A percentile compares a stretch with the other conserved stretches of the same genome.
phyloP scores from a whole-genome alignment of 441 rosid genomes.

The Pelargonium myrrhifolium region DNA sequence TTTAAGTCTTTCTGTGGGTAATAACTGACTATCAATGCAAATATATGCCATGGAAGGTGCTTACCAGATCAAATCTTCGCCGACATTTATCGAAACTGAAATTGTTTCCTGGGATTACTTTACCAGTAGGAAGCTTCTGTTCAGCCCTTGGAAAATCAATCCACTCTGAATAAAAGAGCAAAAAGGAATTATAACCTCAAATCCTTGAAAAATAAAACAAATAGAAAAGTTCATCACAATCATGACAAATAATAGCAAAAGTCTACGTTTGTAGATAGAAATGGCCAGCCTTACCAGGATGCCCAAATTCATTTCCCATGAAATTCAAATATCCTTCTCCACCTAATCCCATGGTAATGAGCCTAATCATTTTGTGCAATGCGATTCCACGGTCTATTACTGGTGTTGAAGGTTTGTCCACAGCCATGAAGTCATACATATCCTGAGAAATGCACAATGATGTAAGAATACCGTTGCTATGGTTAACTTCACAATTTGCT shows the following conservation, averaged over 20 bases:
- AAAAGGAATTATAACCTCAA: conserved; percentile 7
- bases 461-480: background rate
- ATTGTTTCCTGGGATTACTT: conserved; percentile 60
- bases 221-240: background rate
- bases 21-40: background rate
- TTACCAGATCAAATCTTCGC: conserved; percentile 90
- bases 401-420: conserved; percentile 78
- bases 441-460: conserved; percentile 44
- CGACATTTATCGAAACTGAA: conserved; percentile 88
- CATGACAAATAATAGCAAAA: conserved; percentile 7
- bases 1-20: background rate
- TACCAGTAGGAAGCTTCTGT: conserved; percentile 68
- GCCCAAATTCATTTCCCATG: conserved; percentile 99
- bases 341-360: conserved; percentile 89
- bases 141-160: conserved; percentile 91
- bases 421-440: conserved; percentile 97
- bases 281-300: conserved; percentile 70
- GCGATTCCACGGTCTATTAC: conserved; percentile 94
- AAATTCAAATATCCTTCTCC: conserved; percentile 98
- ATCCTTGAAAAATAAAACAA: conserved; percentile 6
- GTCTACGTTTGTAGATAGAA: background rate
- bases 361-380: conserved; percentile 95
- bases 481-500: conserved; percentile 1
- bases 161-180: conserved; percentile 59
- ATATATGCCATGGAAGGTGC: conserved; percentile 17